Conservation (phyloP, 768 basidiomycete species). For the Lactifluus echinatus region DNA sequence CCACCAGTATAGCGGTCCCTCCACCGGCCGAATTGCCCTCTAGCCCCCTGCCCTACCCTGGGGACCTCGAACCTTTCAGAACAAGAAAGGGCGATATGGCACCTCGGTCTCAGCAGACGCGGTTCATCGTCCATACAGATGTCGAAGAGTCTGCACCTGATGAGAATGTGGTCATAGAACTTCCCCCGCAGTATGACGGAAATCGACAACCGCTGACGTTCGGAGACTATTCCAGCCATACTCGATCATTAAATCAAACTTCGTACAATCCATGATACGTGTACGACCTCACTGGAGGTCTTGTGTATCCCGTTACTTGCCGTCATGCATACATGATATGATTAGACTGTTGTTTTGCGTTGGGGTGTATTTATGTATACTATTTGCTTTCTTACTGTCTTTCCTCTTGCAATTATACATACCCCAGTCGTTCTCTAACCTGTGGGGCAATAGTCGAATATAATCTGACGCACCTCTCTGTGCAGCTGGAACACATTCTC, state of each 20-base stretch:
- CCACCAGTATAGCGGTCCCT: neutral
- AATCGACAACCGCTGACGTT: constrained; percentile 28
- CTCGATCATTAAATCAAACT: neutral
- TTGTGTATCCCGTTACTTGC: neutral
- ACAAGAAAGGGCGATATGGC: neutral
- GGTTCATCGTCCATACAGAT: constrained; percentile 51
- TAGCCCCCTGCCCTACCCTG: neutral
- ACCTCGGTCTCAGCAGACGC: neutral
- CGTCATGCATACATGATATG: neutral
- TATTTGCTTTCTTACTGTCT: neutral
- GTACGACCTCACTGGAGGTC: neutral
- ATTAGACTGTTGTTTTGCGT: neutral
- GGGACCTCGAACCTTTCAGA: neutral
- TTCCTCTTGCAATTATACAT: neutral
- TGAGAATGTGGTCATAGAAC: constrained; percentile 51
- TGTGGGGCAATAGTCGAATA: neutral
- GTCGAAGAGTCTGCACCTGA: constrained; percentile 46
- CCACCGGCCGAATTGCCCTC: neutral
- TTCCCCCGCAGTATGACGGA: constrained; percentile 68
- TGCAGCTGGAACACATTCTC: neutral
- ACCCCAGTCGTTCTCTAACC: neutral
- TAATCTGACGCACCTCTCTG: neutral
- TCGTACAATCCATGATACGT: neutral
- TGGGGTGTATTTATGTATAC: neutral
- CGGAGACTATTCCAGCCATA: neutral